These are phyloP conservation scores for Forsythia viridissima DNA, from an alignment of 257 asterid genomes.

Conservation along the genomic window DNA sequence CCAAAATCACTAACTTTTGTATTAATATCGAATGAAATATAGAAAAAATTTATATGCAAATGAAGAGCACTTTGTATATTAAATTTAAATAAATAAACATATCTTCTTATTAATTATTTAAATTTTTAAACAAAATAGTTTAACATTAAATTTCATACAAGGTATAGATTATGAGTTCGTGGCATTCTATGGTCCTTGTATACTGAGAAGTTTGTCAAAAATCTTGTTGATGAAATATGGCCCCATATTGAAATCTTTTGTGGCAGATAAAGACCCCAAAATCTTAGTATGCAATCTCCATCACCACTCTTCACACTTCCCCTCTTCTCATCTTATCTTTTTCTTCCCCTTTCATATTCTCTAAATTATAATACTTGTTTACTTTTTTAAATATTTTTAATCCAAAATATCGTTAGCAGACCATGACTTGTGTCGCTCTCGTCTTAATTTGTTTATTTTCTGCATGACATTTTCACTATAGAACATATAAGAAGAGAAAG, in stretches of 20 bases:
- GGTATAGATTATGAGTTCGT: background rate
- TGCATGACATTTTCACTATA: too few species aligned
- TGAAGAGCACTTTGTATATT: too few species aligned
- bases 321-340: conserved; percentile 42
- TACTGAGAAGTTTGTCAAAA: background rate
- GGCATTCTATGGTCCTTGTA: background rate
- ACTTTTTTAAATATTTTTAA: background rate
- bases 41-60: too few species aligned
- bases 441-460: background rate
- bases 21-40: too few species aligned
- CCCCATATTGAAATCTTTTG: conserved; percentile 14
- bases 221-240: background rate
- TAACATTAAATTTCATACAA: background rate
- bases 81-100: too few species aligned
- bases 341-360: conserved; percentile 13
- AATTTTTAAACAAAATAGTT: background rate
- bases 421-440: background rate
- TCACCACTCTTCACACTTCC: conserved; percentile 32
- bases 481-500: background rate
- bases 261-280: conserved; percentile 40
- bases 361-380: background rate
- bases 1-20: too few species aligned
- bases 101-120: too few species aligned
- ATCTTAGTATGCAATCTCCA: conserved; percentile 43
- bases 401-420: background rate